Evolutionary conservation across 2,329 filamentous ascomycete genomes (phyloP).

Genomic region (Zymoseptoria brevis): DNA sequence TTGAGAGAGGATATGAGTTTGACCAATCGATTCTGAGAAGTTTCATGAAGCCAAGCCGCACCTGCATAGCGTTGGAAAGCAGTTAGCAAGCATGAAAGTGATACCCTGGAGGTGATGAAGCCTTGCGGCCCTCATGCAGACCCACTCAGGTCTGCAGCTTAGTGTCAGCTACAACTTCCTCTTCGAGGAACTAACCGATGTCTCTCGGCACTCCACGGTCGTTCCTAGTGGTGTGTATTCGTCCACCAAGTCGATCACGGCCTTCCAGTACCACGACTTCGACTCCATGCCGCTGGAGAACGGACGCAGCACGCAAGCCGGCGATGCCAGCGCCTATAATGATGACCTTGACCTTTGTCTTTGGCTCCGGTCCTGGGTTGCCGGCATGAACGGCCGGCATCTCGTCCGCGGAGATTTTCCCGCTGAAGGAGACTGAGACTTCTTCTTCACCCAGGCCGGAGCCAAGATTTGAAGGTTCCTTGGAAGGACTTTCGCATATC

Average conservation of each 20-base stretch:
- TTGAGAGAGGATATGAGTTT: conserved; percentile 36
- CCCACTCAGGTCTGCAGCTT: conserved; percentile 24
- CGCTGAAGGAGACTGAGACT: conserved; percentile 14
- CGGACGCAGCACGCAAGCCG: conserved; percentile 30
- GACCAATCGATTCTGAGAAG: conserved; percentile 38
- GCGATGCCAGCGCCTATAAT: conserved; percentile 32
- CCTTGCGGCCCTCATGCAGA: conserved; percentile 19
- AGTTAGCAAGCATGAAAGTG: conserved; percentile 12
- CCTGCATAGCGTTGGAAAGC: conserved; percentile 22
- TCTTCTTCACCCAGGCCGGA: conserved; percentile 18
- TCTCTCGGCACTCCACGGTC: conserved; percentile 23
- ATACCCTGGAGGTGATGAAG: conserved; percentile 21
- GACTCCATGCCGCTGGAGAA: conserved; percentile 30
- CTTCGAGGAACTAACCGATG: conserved; percentile 20
- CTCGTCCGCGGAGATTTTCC: conserved; percentile 15
- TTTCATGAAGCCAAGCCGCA: conserved; percentile 41
- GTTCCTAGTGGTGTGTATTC: conserved; percentile 34
- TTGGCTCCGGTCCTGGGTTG: conserved; percentile 10
- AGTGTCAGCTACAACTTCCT: conserved; percentile 22
- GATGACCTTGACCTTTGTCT: conserved; percentile 22
- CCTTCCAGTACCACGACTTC: conserved; percentile 32
- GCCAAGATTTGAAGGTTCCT: conserved; percentile 20
- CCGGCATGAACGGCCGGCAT: conserved; percentile 9
- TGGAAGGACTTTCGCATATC: conserved; percentile 15
- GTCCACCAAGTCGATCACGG: conserved; percentile 30